Evolutionary conservation across 257 asterid species (phyloP).

Genomic region (Ehretia macrophylla): DNA sequence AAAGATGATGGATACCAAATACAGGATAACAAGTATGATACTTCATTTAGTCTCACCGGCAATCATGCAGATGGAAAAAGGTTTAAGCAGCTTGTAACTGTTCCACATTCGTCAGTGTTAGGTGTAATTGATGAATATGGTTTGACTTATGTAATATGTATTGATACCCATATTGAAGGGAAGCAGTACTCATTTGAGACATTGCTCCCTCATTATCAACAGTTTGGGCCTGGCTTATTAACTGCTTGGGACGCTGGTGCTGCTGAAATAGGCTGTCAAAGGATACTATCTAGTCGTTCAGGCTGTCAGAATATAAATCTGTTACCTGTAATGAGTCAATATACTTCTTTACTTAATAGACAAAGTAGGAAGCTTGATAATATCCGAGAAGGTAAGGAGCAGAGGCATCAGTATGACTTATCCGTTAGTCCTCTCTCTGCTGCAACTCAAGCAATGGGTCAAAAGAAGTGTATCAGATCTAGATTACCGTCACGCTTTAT

Average conservation of each 20-base stretch:
- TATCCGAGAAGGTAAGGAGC: slow-evolving; percentile 24
- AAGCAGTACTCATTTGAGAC: slow-evolving; percentile 34
- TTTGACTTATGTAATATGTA: slow-evolving; percentile 39
- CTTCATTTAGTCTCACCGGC: slow-evolving; percentile 21
- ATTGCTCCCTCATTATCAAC: slow-evolving; percentile 29
- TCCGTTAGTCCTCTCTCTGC: slow-evolving; percentile 26
- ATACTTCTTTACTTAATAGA: slow-evolving; percentile 20
- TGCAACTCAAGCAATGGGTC: slow-evolving; percentile 28
- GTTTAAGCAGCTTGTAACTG: slow-evolving; percentile 57
- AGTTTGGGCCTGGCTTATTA: slow-evolving; percentile 50
- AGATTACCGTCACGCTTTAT: slow-evolving; percentile 33
- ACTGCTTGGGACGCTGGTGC: slow-evolving; percentile 67
- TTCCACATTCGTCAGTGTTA: slow-evolving; percentile 58
- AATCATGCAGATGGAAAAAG: slow-evolving; percentile 39
- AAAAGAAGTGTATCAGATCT: slow-evolving; percentile 33
- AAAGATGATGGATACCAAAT: slow-evolving; percentile 17
- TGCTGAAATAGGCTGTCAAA: slow-evolving; percentile 76
- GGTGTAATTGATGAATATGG: slow-evolving; percentile 86
- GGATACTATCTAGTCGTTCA: slow-evolving; percentile 33
- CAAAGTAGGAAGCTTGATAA: slow-evolving; percentile 20
- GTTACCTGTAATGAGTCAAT: slow-evolving; percentile 18
- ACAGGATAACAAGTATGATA: slow-evolving; percentile 20
- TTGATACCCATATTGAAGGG: slow-evolving; percentile 38
- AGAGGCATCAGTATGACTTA: slow-evolving; percentile 24
- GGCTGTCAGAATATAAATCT: slow-evolving; percentile 21